Evolutionary conservation across 2,329 filamentous ascomycete species (phyloP), one percentile per base, ranked within the genome.

Genomic region (Sporothrix protearum): DNA sequence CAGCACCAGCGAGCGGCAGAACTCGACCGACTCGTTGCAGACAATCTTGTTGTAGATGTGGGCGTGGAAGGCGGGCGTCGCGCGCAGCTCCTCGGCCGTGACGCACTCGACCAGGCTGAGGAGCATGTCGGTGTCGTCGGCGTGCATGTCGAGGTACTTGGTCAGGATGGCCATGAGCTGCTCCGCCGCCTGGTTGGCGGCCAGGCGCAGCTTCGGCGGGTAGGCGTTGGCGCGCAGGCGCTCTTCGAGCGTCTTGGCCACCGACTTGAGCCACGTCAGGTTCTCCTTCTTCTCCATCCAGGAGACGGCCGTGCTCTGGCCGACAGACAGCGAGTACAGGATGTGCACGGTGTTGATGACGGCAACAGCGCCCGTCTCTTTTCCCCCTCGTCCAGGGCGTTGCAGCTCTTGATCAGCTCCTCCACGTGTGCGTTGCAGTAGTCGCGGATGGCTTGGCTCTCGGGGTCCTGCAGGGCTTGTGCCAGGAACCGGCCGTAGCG

Each of bases 401-500:
- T 88, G 75, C 89, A 91, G 59, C 87, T 86, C 64, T 87, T 86
- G 74, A 94, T 86, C 71, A 99, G 87, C 0, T 85, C 86, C 66
- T 94, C 89, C 1, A 93, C 86, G 73, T 95, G 91, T 22, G 88
- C 87, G 70, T 91, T 87, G 8, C 96, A 89, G 49, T 90, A 88
- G 66, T 92, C 89, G 68, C 96, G 87, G 57, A 99, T 82, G 1
- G 91, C 85, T 36, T 85, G 87, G 78, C 94, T 97, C 19, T 91
- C 90, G 0, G 89, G 84, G 77, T 97, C 89, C 2, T 88, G 86
- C 28, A 99, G 85, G 16, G 97, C 89, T 79, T 99, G 96, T 0
- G 93, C 92, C 74, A 99, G 89, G 80, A 99, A 93, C 19, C 96
- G 89, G 2, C 96, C 96, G 77, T 96, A 97, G 73, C 90, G 92